Conservation (phyloP, 2,329 filamentous ascomycete genomes). For the Colletotrichum destructivum region DNA sequence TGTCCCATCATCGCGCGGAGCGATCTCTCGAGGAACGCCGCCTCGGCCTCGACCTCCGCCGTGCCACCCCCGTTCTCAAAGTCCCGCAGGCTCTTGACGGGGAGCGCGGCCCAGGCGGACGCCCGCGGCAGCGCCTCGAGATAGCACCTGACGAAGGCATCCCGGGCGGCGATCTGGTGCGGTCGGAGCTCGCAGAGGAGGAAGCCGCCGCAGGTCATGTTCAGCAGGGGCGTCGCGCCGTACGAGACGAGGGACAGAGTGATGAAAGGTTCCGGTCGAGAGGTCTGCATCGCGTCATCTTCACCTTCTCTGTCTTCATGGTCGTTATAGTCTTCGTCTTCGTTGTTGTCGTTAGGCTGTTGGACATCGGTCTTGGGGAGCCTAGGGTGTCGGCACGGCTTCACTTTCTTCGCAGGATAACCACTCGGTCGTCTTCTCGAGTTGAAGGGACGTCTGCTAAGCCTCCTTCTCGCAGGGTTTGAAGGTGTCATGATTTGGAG, state of each 20-base stretch:
- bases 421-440: neutral
- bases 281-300: neutral
- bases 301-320: neutral
- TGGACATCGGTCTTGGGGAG: neutral
- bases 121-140: neutral
- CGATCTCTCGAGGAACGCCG: neutral
- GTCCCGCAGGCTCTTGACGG: neutral
- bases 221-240: constrained; percentile 3
- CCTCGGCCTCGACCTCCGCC: neutral
- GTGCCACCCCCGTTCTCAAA: neutral
- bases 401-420: neutral
- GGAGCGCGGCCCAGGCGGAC: neutral
- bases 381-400: constrained; percentile 1
- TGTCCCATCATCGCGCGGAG: constrained; percentile 1
- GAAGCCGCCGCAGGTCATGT: constrained; percentile 4
- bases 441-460: neutral
- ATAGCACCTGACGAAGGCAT: neutral
- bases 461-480: neutral
- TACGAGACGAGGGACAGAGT: neutral
- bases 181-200: neutral
- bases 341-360: too few species aligned
- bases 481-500: neutral
- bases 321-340: too few species aligned
- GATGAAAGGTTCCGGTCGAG: neutral
- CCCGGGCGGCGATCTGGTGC: neutral